Evolutionary conservation across 129 eudicot genomes (phyloP), one percentile per base, ranked within the genome.

Genomic region (Sambucus nigra): DNA sequence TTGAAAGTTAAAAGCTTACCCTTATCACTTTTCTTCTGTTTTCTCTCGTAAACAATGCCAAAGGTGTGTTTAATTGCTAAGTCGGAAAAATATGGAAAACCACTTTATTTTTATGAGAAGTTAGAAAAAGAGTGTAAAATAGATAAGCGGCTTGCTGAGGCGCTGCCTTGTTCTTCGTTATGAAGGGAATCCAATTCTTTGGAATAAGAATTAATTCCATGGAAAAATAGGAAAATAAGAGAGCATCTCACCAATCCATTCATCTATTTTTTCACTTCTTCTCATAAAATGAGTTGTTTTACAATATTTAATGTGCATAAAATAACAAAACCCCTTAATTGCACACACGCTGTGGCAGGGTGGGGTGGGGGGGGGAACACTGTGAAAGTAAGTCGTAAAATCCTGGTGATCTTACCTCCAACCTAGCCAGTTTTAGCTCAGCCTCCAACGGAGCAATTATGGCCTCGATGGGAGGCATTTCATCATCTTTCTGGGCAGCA

Each of bases 381-480:
- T 2, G 13, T 7, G 42, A 35, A 35, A 42, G 4, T 31, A 42
- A 16, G 48, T 15, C 8, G 10, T 31, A 11, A 5, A 31, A 11
- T 13, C 5, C 20, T n/a, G 7, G 59, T 28, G 47, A 45, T 42
- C n/a, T 60, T 75, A 87, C 94, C 86, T 87, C 96, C 52, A 57
- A 58, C 59, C 86, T 71, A 45, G 86, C 70, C 46, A 80, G 63
- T 79, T 87, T 87, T 49, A 87, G 74, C 76, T 87, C 94, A n/a
- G 96, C 96, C 73, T 87, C 96, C 51, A 87, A 48, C 29, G 96
- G 96, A 53, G 94, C 68, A 38, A 87, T 77, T 51, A 87, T 87
- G 32, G 94, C 96, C 73, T 87, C 96, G 54, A 87, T 80, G 2
- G 91, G 96, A 50, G 96, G 96, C 80, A 87, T 76, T 57, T 87